Evolutionary conservation across 2,329 filamentous ascomycete species (phyloP), one percentile per base, ranked within the genome.

Genomic region (Colletotrichum australisinense): DNA sequence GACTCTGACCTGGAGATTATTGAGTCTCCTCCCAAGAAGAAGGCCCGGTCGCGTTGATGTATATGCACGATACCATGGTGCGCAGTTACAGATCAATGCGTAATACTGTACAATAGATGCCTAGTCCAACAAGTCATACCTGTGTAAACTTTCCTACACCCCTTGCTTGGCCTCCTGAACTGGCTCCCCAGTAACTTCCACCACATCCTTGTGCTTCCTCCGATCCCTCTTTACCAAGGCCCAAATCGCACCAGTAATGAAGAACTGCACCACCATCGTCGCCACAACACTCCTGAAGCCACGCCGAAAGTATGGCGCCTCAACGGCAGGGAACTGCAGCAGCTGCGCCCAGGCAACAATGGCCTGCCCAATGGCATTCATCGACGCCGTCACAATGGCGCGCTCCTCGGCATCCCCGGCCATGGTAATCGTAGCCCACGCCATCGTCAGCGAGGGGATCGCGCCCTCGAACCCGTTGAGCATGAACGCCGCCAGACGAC

Each of bases 281-380:
- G 75, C 78, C 6, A 84, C 74, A n/a, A 78, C 76, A 30, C 79
- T 79, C 24, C 75, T 75, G 46, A 80, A 80, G 1, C 78, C 79
- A 8, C 72, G 76, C 19, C 74, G 74, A 64, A 84, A 85, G 26
- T 77, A 77, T 9, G 82, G 82, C 11, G 81, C 82, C 19, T 78
- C 76, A 7, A 77, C 78, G 0, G 83, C 82, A 0, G 83, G 82
- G 57, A 80, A 85, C 63, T 83, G 81, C 5, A 83, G 77, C 16
- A 85, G 76, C 66, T 85, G 83, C 2, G 79, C 81, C 59, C 83
- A 82, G 0, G 84, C 83, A 14, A 79, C 81, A 42, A 85, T 83
- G 2, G 79, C 83, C 72, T 85, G 83, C 1, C 84, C 83, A 60
- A 85, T 83, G 6, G 83, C 81, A 60, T 85, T 85, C 83, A 85